These are phyloP conservation scores for Phaffomyces opuntiae DNA, from an alignment of 805 yeast species.

Conservation along the genomic window DNA sequence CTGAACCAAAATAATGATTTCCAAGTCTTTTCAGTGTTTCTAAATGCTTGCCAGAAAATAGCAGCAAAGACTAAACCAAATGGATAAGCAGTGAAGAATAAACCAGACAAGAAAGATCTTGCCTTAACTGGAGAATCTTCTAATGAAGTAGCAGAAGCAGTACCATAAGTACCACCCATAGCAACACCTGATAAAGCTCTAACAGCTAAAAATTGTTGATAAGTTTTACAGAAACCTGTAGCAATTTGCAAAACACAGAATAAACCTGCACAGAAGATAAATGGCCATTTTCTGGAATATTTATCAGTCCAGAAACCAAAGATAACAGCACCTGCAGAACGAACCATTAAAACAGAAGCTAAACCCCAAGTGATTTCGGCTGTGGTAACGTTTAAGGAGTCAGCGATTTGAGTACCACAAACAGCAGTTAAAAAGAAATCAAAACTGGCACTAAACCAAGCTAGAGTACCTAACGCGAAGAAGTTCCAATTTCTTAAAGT, in stretches of 20 bases:
- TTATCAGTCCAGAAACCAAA: constrained; percentile 60
- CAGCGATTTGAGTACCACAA: constrained; percentile 47
- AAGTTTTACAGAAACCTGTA: constrained; percentile 55
- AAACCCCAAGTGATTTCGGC: constrained; percentile 66
- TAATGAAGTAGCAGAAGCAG: constrained; percentile 39
- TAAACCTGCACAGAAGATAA: constrained; percentile 42
- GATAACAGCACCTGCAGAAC: constrained; percentile 63
- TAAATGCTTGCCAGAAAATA: constrained; percentile 56
- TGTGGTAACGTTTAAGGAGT: constrained; percentile 36
- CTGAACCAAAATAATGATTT: constrained; percentile 68
- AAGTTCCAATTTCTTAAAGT: constrained; percentile 43
- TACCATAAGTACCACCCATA: constrained; percentile 46
- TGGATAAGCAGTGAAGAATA: constrained; percentile 52
- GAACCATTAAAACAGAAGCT: constrained; percentile 63
- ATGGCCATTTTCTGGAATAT: constrained; percentile 65
- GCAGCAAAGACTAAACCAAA: constrained; percentile 62
- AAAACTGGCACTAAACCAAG: constrained; percentile 71
- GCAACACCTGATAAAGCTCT: constrained; percentile 54
- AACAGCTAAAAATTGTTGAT: constrained; percentile 52
- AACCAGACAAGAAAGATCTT: constrained; percentile 57
- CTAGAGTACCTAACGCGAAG: constrained; percentile 50
- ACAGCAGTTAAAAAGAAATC: constrained; percentile 63
- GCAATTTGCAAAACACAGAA: constrained; percentile 55
- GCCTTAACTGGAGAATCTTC: constrained; percentile 60
- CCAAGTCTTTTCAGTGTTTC: constrained; percentile 49